phyloP scores from a whole-genome alignment of 176 grass and related monocot genomes.

The Rhynchospora pubera region DNA sequence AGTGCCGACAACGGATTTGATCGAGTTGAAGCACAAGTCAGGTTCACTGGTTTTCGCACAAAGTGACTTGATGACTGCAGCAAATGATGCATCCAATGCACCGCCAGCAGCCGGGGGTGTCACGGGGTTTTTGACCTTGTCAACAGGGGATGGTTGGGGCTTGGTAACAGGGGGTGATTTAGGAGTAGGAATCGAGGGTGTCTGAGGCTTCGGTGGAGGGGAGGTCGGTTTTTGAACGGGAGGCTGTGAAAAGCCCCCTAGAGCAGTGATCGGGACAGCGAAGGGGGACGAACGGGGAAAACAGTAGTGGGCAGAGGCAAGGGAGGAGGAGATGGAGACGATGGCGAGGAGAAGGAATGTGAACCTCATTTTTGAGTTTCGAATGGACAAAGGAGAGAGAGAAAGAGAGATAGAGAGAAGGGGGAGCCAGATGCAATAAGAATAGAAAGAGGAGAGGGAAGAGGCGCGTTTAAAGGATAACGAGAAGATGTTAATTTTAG shows the following conservation, averaged over 20 bases:
- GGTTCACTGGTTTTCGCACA: conserved; percentile 6
- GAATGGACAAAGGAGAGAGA: background rate
- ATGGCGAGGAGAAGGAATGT: background rate
- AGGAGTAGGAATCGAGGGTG: background rate
- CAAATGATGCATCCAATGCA: background rate
- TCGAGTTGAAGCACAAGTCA: background rate
- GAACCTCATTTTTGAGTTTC: conserved; percentile 4
- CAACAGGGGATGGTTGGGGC: background rate
- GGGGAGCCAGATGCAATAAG: background rate
- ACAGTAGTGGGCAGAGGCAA: conserved; percentile 9
- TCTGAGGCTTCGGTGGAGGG: background rate
- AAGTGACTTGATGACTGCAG: background rate
- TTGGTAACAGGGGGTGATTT: background rate
- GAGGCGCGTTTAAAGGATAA: conserved; percentile 13
- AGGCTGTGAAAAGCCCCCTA: background rate
- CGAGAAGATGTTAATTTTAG: conserved; percentile 22
- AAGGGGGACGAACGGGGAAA: conserved; percentile 1
- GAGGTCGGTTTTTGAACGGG: background rate
- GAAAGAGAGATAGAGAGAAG: background rate
- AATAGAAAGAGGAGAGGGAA: background rate
- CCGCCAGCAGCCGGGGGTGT: background rate
- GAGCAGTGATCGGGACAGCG: background rate
- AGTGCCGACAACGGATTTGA: background rate
- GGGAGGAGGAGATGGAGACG: background rate
- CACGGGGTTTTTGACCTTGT: background rate